These are phyloP conservation scores for Rubia tinctorum DNA, from an alignment of 305 asterid species.

Conservation along the genomic window DNA sequence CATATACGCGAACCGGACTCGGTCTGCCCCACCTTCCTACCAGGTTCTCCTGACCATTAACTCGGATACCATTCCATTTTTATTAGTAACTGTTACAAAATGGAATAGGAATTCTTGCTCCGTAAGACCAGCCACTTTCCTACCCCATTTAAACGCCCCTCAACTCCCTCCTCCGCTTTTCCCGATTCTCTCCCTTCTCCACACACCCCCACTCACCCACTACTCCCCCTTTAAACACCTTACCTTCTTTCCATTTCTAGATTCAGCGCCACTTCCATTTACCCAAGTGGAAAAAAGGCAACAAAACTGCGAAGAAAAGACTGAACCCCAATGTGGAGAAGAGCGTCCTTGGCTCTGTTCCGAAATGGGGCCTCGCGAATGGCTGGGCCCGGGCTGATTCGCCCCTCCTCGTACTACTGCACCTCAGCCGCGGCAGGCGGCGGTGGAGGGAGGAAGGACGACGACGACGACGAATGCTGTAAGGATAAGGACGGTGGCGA, in stretches of 20 bases:
- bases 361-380: constrained; percentile 14
- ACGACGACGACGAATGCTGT: constrained; percentile 4
- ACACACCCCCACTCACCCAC: constrained; percentile 7
- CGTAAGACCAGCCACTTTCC: constrained; percentile 9
- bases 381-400: constrained; percentile 19
- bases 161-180: neutral
- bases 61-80: neutral
- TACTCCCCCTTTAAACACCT: neutral
- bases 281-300: too few species aligned
- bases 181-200: neutral
- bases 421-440: constrained; percentile 26
- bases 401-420: constrained; percentile 24
- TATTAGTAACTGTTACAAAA: neutral
- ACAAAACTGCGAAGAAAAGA: too few species aligned
- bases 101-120: neutral
- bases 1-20: neutral
- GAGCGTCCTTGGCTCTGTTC: constrained; percentile 22
- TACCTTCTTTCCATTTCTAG: neutral
- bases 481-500: constrained; percentile 1
- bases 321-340: constrained; percentile 18
- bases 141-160: constrained; percentile 8
- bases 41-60: neutral
- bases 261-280: neutral
- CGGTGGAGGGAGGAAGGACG: constrained; percentile 21
- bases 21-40: neutral